Evolutionary conservation across 352 stramenopile genomes (phyloP).

Genomic region (Saprolegnia parasitica): DNA sequence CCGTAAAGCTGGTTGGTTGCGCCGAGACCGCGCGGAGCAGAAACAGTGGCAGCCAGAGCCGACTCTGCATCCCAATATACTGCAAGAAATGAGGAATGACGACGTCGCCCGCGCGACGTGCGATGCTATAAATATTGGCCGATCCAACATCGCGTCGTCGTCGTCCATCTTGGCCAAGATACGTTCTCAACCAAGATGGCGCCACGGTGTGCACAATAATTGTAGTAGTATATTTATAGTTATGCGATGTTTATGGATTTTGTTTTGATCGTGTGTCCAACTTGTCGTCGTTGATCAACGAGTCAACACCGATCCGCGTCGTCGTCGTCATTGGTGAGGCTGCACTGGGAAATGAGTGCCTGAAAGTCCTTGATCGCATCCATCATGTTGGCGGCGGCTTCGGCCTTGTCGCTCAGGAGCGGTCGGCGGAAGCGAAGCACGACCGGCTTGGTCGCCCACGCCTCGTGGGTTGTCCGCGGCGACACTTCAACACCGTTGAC

Average conservation of each 20-base stretch:
- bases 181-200: too few relatives aligned
- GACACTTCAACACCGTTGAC: background rate
- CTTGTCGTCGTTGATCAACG: too few relatives aligned
- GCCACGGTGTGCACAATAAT: too few relatives aligned
- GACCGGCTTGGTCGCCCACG: background rate
- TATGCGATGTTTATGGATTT: too few relatives aligned
- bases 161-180: too few relatives aligned
- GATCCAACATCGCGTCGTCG: too few relatives aligned
- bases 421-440: background rate
- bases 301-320: background rate
- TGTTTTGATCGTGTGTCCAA: too few relatives aligned
- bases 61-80: background rate
- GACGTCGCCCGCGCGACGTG: background rate
- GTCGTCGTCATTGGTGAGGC: background rate
- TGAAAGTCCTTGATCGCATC: background rate
- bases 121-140: too few relatives aligned
- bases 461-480: background rate
- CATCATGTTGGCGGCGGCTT: background rate
- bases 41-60: background rate
- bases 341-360: background rate
- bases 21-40: background rate
- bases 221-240: too few relatives aligned
- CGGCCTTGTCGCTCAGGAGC: background rate
- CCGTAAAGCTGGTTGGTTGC: background rate
- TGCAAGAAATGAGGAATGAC: background rate